These are phyloP conservation scores for Rhizoclosmatium globosum DNA, from an alignment of 192 early-diverging fungal genomes.

Conservation along the genomic window DNA sequence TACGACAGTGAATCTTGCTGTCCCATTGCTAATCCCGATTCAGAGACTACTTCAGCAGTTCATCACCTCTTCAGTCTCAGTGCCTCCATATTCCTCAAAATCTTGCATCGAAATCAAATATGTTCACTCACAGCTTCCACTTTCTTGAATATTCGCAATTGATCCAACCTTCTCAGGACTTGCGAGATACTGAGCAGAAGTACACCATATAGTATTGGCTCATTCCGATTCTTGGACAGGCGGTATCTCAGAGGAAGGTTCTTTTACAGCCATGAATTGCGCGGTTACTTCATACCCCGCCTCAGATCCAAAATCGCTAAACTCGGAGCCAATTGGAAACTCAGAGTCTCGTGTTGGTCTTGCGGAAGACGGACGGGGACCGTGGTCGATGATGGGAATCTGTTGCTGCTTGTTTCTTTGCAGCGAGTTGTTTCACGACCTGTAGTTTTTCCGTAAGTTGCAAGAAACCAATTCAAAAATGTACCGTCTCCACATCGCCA, in stretches of 20 bases:
- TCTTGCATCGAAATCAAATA: neutral
- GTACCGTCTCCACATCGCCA: conserved; percentile 31
- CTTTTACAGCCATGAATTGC: conserved; percentile 28
- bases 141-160: neutral
- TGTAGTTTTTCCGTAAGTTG: neutral
- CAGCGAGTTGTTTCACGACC: conserved; percentile 1
- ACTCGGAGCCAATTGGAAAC: conserved; percentile 56
- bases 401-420: neutral
- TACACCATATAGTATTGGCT: neutral
- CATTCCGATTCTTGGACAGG: neutral
- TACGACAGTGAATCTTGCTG: too few species aligned
- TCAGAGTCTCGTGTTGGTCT: conserved; percentile 54
- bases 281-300: conserved; percentile 22
- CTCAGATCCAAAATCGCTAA: conserved; percentile 47
- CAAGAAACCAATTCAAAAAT: neutral
- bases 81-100: too few species aligned
- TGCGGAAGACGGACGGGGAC: conserved; percentile 39
- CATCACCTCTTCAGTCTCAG: too few species aligned
- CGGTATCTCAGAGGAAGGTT: neutral
- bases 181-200: neutral
- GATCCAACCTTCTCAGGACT: neutral
- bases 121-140: neutral
- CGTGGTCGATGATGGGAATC: neutral
- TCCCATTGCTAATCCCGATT: too few species aligned
- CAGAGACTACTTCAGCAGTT: too few species aligned